phyloP scores from a whole-genome alignment of 306 rosid species.

The Carpinus fangiana region DNA sequence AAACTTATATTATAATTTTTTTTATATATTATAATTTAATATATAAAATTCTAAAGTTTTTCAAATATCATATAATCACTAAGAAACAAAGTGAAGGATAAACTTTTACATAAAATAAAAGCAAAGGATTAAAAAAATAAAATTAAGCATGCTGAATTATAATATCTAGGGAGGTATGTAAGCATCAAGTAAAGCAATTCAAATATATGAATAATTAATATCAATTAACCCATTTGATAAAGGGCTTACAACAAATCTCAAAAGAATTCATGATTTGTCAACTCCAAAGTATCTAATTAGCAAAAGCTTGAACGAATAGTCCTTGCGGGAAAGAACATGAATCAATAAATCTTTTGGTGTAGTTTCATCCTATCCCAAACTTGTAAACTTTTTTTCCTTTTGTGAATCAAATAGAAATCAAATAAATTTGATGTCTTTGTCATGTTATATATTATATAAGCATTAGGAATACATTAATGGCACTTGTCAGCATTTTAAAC shows the following conservation, averaged over 20 bases:
- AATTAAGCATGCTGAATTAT: neutral
- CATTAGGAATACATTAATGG: no score
- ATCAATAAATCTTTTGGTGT: neutral
- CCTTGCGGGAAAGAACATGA: constrained; percentile 32
- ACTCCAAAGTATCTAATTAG: constrained; percentile 20
- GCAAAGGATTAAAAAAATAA: neutral
- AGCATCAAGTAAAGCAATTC: neutral
- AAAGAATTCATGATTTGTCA: neutral
- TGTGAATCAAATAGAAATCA: no score
- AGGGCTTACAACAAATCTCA: constrained; percentile 53
- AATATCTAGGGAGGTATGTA: neutral
- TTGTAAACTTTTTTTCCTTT: neutral
- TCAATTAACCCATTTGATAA: neutral
- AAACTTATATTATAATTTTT: no score
- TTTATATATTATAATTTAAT: neutral
- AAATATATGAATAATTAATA: neutral
- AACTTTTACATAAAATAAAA: neutral
- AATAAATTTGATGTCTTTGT: no score
- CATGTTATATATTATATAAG: no score
- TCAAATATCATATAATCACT: neutral
- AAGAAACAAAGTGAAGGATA: neutral
- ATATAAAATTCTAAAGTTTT: neutral
- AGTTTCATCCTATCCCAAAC: neutral
- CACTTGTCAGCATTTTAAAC: no score
- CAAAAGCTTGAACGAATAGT: constrained; percentile 55